A percentile compares a stretch with the other conserved stretches of the same genome.
phyloP scores from a whole-genome alignment of 345 rosid species.

The Ailanthus altissimus region DNA sequence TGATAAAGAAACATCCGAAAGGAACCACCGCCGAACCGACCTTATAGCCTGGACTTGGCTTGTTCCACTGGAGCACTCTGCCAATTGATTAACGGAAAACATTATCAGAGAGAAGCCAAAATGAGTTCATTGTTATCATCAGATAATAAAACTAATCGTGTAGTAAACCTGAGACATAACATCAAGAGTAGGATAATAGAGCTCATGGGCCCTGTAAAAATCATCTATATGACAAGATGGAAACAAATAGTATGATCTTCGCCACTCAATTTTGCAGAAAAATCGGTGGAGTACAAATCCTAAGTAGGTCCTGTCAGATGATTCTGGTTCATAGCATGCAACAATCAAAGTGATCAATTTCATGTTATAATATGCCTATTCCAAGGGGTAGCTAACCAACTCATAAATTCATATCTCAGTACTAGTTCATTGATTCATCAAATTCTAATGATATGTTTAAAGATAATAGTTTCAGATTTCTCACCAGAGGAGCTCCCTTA shows the following conservation, averaged over 20 bases:
- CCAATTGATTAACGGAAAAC: constrained; percentile 17
- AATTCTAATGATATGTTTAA: constrained; percentile 12
- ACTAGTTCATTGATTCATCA: too few relatives aligned
- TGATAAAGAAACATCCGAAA: neutral
- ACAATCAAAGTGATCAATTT: neutral
- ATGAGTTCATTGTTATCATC: neutral
- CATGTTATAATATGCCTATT: neutral
- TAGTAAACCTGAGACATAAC: neutral
- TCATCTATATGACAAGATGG: neutral
- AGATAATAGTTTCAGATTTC: constrained; percentile 20
- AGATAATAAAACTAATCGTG: neutral
- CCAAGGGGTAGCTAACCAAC: neutral
- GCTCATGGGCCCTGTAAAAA: neutral
- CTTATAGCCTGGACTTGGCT: constrained; percentile 45
- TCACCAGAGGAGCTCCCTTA: constrained; percentile 68
- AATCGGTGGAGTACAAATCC: neutral
- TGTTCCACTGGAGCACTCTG: constrained; percentile 69
- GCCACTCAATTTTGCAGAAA: neutral
- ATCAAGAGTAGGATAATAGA: neutral
- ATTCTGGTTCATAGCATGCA: neutral
- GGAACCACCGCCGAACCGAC: neutral
- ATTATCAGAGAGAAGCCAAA: neutral
- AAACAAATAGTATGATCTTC: neutral
- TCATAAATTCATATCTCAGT: neutral
- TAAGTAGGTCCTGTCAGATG: neutral